phyloP scores from a whole-genome alignment of 2,329 filamentous ascomycete species.

The Paraphoma chrysanthemicola region DNA sequence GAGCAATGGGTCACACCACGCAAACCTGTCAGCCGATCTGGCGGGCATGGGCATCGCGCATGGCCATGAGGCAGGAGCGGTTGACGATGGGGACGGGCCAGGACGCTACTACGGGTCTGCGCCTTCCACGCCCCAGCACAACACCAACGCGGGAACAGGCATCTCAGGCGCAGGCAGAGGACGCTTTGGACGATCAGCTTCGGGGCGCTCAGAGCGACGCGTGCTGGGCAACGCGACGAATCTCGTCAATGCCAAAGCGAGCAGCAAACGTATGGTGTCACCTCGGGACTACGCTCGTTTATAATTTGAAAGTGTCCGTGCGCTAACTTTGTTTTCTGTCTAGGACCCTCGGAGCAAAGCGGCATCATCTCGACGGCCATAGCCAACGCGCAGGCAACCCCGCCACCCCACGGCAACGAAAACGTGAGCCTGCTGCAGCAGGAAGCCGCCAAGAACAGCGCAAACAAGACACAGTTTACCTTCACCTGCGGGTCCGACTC shows the following conservation, averaged over 20 bases:
- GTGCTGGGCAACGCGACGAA: conserved; percentile 52
- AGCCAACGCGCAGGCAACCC: conserved; percentile 73
- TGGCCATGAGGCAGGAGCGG: conserved; percentile 51
- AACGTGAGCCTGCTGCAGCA: conserved; percentile 81
- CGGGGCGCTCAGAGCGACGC: conserved; percentile 52
- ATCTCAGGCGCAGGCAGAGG: conserved; percentile 73
- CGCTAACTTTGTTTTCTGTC: conserved; percentile 44
- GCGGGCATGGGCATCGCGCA: conserved; percentile 67
- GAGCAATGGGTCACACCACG: conserved; percentile 67
- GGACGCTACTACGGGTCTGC: conserved; percentile 65
- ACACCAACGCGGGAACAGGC: conserved; percentile 27
- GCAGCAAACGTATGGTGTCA: conserved; percentile 47
- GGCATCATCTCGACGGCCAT: conserved; percentile 94
- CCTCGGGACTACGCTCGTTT: conserved; percentile 34
- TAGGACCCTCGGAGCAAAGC: conserved; percentile 58
- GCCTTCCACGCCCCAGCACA: conserved; percentile 59
- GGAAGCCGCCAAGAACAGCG: conserved; percentile 67
- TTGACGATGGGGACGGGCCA: conserved; percentile 54
- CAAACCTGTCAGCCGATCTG: conserved; percentile 67
- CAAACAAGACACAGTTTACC: conserved; percentile 88
- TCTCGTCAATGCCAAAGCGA: conserved; percentile 53
- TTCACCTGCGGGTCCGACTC: conserved; percentile 95
- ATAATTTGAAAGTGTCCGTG: conserved; percentile 33
- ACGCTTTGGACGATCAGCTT: conserved; percentile 71
- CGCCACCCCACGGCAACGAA: conserved; percentile 66